These are phyloP conservation scores for Penicilliopsis zonata DNA, from an alignment of 495 filamentous ascomycete species.

Conservation along the genomic window DNA sequence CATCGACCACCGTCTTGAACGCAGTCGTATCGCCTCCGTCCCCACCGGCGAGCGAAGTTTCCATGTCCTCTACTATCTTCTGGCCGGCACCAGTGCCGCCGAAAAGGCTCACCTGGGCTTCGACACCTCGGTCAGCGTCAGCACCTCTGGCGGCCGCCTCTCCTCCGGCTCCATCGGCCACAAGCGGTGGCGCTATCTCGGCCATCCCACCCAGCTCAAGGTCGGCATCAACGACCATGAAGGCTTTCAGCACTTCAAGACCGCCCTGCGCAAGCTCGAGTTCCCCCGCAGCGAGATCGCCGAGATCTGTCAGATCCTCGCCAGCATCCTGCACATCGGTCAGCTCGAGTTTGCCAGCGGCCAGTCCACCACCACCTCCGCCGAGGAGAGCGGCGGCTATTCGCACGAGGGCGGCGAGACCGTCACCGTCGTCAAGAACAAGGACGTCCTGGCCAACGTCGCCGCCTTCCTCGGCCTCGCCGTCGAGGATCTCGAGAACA, in stretches of 20 bases:
- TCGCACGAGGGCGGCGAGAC: constrained; percentile 87
- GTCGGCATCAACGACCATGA: constrained; percentile 93
- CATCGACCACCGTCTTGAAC: constrained; percentile 82
- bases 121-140: constrained; percentile 39
- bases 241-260: constrained; percentile 97
- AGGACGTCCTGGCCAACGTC: constrained; percentile 72
- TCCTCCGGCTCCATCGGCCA: constrained; percentile 40
- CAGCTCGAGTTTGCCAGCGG: constrained; percentile 82
- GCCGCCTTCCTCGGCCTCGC: constrained; percentile 86
- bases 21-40: constrained; percentile 78
- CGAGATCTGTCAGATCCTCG: constrained; percentile 88
- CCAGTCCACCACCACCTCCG: constrained; percentile 62
- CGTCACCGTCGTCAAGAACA: constrained; percentile 81
- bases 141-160: constrained; percentile 31
- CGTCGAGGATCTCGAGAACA: constrained; percentile 68
- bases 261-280: constrained; percentile 82
- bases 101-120: constrained; percentile 87
- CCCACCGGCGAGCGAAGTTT: constrained; percentile 95
- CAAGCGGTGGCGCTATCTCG: constrained; percentile 89
- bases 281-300: constrained; percentile 90
- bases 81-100: constrained; percentile 80
- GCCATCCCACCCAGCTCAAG: constrained; percentile 91
- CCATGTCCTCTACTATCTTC: constrained; percentile 88
- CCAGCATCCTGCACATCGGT: constrained; percentile 85
- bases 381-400: constrained; percentile 90